Evolutionary conservation across 75 land plant genomes (phyloP).

Genomic region (Gnetum montanum): DNA sequence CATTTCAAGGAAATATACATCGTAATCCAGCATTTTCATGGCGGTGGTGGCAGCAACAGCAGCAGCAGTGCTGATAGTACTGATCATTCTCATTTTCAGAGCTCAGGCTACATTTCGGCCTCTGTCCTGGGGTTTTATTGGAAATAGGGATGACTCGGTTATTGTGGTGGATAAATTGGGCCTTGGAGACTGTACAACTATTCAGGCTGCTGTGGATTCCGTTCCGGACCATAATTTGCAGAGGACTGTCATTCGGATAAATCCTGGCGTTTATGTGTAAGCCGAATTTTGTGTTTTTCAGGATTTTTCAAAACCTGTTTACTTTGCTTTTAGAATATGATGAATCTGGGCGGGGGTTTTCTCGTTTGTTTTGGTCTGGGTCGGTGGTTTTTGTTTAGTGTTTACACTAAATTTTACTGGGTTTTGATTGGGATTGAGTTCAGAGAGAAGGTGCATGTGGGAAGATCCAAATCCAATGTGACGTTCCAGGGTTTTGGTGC

Average conservation of each 20-base stretch:
- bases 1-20: too few relatives aligned
- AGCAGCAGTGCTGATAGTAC: too few relatives aligned
- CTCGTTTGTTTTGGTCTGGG: too few relatives aligned
- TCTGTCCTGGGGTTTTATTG: too few relatives aligned
- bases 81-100: too few relatives aligned
- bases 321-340: too few relatives aligned
- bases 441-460: constrained; percentile 71
- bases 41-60: too few relatives aligned
- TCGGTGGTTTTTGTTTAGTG: too few relatives aligned
- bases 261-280: constrained; percentile 64
- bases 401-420: background rate
- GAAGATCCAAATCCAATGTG: constrained; percentile 51
- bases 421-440: background rate
- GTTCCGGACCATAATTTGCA: constrained; percentile 52
- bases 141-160: background rate
- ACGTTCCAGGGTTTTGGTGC: constrained; percentile 68
- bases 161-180: constrained; percentile 38
- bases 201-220: constrained; percentile 73
- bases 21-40: too few relatives aligned
- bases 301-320: too few relatives aligned
- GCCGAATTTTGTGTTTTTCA: background rate
- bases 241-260: constrained; percentile 40
- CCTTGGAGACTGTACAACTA: constrained; percentile 48
- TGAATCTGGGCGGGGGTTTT: too few relatives aligned
- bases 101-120: too few relatives aligned